These are phyloP conservation scores for Amanita pallidorosea DNA, from an alignment of 768 basidiomycete species.

Conservation along the genomic window DNA sequence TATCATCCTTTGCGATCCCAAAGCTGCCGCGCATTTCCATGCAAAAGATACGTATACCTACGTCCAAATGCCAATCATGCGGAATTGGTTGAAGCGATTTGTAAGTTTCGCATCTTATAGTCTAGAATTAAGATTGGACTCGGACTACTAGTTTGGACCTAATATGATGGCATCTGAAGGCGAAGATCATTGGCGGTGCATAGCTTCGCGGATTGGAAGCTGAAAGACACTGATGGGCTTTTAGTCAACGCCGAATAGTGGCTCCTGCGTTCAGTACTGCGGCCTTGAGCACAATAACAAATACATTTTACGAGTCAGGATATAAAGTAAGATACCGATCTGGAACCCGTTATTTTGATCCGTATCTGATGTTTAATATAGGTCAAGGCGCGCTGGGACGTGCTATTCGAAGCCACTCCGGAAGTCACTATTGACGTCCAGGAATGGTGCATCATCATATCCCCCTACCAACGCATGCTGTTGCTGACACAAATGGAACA, in stretches of 20 bases:
- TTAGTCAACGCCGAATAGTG: conserved; percentile 27
- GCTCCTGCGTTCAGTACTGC: conserved; percentile 30
- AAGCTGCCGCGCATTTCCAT: conserved; percentile 15
- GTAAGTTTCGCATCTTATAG: not conserved
- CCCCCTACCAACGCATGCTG: not conserved
- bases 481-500: conserved; percentile 6
- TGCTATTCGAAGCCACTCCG: not conserved
- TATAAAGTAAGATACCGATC: conserved; percentile 21
- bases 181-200: conserved; percentile 30
- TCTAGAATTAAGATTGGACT: not conserved
- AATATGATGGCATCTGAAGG: conserved; percentile 29
- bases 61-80: conserved; percentile 13
- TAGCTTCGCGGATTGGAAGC: not conserved
- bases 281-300: conserved; percentile 23
- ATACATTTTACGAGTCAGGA: conserved; percentile 28
- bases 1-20: conserved; percentile 17
- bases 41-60: conserved; percentile 18
- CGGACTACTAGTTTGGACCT: conserved; percentile 24
- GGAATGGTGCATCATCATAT: not conserved
- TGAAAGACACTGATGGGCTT: not conserved
- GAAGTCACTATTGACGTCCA: conserved; percentile 1
- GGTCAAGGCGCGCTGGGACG: not conserved
- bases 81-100: conserved; percentile 14
- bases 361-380: not conserved
- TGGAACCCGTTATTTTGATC: not conserved